These are phyloP conservation scores for Obelidium mucronatum DNA, from an alignment of 192 early-diverging fungal species.

Conservation along the genomic window DNA sequence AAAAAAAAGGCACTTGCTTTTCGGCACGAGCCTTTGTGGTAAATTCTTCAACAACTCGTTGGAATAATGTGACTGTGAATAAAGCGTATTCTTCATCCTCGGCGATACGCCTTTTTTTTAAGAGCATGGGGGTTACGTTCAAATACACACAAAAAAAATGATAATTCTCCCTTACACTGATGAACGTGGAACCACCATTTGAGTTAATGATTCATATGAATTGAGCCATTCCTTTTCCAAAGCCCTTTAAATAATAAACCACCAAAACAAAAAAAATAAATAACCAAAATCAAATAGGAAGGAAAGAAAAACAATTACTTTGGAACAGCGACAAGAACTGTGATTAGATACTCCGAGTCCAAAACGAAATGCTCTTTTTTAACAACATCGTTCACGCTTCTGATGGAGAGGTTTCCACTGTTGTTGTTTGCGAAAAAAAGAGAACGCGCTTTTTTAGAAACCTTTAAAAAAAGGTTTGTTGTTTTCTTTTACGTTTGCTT, in stretches of 20 bases:
- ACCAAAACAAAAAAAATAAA: neutral
- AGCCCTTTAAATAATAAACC: too few species aligned
- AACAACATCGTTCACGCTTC: slow-evolving; percentile 85
- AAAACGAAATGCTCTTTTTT: slow-evolving; percentile 90
- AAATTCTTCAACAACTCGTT: slow-evolving; percentile 90
- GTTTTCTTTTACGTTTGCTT: slow-evolving; percentile 83
- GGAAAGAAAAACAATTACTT: slow-evolving; percentile 59
- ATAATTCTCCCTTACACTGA: slow-evolving; percentile 67
- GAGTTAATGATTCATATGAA: slow-evolving; percentile 88
- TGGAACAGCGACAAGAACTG: slow-evolving; percentile 94
- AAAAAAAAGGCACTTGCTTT: neutral
- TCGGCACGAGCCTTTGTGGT: slow-evolving; percentile 78
- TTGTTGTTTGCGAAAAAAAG: too few species aligned
- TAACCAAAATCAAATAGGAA: neutral
- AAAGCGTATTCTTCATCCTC: slow-evolving; percentile 97
- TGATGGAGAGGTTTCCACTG: slow-evolving; percentile 85
- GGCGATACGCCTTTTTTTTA: slow-evolving; percentile 84
- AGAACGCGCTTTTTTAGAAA: too few species aligned
- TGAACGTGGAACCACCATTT: slow-evolving; percentile 97
- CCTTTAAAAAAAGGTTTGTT: too few species aligned
- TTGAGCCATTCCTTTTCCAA: slow-evolving; percentile 83
- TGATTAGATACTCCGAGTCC: slow-evolving; percentile 94
- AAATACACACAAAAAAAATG: neutral
- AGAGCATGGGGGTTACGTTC: neutral
- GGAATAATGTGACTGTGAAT: slow-evolving; percentile 92